Conservation (phyloP, 1,284 basidiomycete species). For the Naganishia cerealis region DNA sequence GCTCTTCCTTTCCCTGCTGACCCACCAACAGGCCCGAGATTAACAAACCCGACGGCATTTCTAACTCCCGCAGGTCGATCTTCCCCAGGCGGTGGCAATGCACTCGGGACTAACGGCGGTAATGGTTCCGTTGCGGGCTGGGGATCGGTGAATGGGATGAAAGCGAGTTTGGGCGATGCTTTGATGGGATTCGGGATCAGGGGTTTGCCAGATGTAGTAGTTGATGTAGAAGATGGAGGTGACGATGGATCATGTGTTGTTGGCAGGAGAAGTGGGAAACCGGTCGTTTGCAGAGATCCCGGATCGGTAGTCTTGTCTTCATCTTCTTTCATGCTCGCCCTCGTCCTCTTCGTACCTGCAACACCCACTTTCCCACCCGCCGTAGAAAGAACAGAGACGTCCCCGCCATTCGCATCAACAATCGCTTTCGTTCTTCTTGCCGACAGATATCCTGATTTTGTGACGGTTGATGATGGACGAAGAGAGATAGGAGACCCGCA, state of each 20-base stretch:
- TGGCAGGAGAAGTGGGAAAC: background rate
- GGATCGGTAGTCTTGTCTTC: background rate
- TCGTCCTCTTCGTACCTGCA: background rate
- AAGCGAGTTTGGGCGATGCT: slow-evolving; percentile 38
- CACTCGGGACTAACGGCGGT: slow-evolving; percentile 35
- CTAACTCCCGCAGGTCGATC: slow-evolving; percentile 19
- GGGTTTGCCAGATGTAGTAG: slow-evolving; percentile 27
- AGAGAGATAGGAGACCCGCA: slow-evolving; percentile 14
- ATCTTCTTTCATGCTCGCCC: slow-evolving; percentile 2
- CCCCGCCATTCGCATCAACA: slow-evolving; percentile 15
- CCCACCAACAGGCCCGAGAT: slow-evolving; percentile 12
- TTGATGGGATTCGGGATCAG: slow-evolving; percentile 34
- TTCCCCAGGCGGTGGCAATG: slow-evolving; percentile 24
- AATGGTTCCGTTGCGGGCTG: slow-evolving; percentile 46
- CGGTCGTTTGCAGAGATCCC: background rate
- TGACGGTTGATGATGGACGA: slow-evolving; percentile 2
- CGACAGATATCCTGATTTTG: slow-evolving; percentile 13
- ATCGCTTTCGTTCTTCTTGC: slow-evolving; percentile 17
- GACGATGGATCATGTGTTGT: background rate
- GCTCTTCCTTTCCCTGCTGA: background rate
- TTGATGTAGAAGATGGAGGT: background rate
- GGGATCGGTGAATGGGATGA: slow-evolving; percentile 44
- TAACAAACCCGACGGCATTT: slow-evolving; percentile 4
- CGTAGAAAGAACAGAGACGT: slow-evolving; percentile 14
- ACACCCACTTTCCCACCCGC: slow-evolving; percentile 10